Conservation (phyloP, 768 basidiomycete species). For the Roridomyces roridus region DNA sequence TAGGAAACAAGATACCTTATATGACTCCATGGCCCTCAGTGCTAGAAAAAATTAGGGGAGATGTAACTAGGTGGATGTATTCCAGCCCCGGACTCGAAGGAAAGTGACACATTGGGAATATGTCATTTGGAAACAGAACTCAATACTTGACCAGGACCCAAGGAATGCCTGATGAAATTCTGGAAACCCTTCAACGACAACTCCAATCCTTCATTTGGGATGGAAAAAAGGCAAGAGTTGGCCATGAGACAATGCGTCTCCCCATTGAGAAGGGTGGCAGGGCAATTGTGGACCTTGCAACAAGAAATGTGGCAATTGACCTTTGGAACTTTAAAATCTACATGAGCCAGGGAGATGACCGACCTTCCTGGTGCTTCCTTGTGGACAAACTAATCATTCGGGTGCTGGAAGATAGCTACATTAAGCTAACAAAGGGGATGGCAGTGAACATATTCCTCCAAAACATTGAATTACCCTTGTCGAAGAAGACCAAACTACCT, state of each 20-base stretch:
- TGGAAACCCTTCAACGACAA: not conserved
- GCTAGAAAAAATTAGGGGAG: conserved; percentile 5
- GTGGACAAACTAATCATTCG: not conserved
- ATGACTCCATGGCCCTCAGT: conserved; percentile 1
- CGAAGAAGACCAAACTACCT: not conserved
- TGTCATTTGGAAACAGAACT: conserved; percentile 25
- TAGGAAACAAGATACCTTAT: conserved; percentile 7
- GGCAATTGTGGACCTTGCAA: not conserved
- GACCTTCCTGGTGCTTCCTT: conserved; percentile 1
- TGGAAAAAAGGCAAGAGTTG: conserved; percentile 3
- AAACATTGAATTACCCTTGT: not conserved
- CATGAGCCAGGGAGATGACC: not conserved
- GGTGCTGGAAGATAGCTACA: not conserved
- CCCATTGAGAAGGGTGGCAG: not conserved
- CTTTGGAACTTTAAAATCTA: conserved; percentile 3
- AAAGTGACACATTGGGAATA: conserved; percentile 22
- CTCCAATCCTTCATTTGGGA: conserved; percentile 14
- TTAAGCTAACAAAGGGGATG: not conserved
- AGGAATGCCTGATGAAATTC: conserved; percentile 31
- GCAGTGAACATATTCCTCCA: conserved; percentile 6
- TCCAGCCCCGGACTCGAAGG: conserved; percentile 18
- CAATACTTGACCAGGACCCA: conserved; percentile 32
- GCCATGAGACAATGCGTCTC: not conserved
- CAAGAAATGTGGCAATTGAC: conserved; percentile 8
- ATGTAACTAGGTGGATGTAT: not conserved